These are phyloP conservation scores for Pleurotus ostreatus DNA, from an alignment of 768 basidiomycete genomes.

Conservation along the genomic window DNA sequence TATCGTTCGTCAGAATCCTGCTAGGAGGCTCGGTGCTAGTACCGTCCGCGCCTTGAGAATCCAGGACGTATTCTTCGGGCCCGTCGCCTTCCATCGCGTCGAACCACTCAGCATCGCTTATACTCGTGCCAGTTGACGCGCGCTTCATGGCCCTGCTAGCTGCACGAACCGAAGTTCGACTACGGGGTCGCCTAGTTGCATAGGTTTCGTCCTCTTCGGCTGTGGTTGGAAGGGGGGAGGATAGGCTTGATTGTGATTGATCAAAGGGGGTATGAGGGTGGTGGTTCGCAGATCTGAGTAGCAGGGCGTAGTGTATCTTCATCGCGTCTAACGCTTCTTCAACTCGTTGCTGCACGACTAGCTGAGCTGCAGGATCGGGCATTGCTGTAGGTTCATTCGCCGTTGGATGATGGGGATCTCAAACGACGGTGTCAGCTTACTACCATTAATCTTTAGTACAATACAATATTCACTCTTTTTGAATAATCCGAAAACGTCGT, in stretches of 20 bases:
- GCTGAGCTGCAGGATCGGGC: constrained; percentile 11
- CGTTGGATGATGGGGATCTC: not conserved
- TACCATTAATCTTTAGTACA: too few species aligned
- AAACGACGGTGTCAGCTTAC: too few species aligned
- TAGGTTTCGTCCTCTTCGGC: constrained; percentile 44
- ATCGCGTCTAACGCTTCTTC: constrained; percentile 46
- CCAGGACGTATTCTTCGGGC: constrained; percentile 68
- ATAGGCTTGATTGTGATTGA: constrained; percentile 6
- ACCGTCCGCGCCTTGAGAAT: constrained; percentile 37
- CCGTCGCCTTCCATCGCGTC: constrained; percentile 67
- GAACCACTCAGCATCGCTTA: constrained; percentile 65
- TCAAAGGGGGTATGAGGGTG: constrained; percentile 24
- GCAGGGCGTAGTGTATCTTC: constrained; percentile 53
- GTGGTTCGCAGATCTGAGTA: constrained; percentile 40
- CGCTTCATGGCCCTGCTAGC: constrained; percentile 34
- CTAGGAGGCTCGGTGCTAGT: constrained; percentile 29
- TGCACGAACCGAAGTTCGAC: constrained; percentile 20
- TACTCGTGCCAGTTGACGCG: constrained; percentile 47
- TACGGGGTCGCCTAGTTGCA: constrained; percentile 12
- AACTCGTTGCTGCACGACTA: constrained; percentile 36
- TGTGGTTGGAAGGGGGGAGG: constrained; percentile 39
- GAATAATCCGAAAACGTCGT: constrained; percentile 52
- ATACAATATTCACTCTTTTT: constrained; percentile 44
- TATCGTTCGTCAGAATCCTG: constrained; percentile 34
- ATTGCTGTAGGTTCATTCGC: not conserved